Evolutionary conservation across 2,329 filamentous ascomycete genomes (phyloP).

Genomic region (Cryphonectria nitschkei): DNA sequence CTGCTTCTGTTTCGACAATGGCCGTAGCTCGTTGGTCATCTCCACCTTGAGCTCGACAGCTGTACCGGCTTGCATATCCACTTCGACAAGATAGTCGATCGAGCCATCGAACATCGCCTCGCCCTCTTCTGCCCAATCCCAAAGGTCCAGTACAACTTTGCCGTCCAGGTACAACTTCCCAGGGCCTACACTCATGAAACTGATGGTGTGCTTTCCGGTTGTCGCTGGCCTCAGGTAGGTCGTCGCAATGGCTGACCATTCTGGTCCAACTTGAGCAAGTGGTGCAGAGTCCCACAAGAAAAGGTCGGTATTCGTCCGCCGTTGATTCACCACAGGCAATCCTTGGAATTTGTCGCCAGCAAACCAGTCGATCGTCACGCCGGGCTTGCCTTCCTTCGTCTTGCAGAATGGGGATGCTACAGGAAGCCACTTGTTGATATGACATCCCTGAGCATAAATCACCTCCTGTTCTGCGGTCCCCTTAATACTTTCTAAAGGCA

Average conservation of each 20-base stretch:
- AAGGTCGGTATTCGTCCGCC: constrained; percentile 66
- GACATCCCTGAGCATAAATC: constrained; percentile 63
- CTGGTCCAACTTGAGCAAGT: constrained; percentile 59
- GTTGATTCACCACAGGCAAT: constrained; percentile 58
- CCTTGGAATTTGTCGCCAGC: constrained; percentile 66
- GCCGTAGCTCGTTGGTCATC: constrained; percentile 69
- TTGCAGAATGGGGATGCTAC: constrained; percentile 64
- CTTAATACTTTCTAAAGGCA: constrained; percentile 66
- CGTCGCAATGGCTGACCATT: constrained; percentile 67
- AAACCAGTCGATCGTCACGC: constrained; percentile 68
- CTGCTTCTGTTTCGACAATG: constrained; percentile 60
- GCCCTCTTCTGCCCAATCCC: constrained; percentile 71
- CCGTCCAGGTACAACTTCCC: constrained; percentile 65
- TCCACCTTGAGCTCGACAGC: constrained; percentile 65
- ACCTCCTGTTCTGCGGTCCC: constrained; percentile 58
- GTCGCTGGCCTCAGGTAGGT: constrained; percentile 61
- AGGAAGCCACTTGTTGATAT: constrained; percentile 68
- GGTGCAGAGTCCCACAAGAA: constrained; percentile 74
- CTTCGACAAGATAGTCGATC: constrained; percentile 63
- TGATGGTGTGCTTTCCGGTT: constrained; percentile 66
- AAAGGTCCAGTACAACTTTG: constrained; percentile 63
- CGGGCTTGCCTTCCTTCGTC: constrained; percentile 58
- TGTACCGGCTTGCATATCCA: constrained; percentile 62
- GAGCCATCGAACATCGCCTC: constrained; percentile 74
- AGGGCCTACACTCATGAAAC: constrained; percentile 69